These are phyloP conservation scores for Colletotrichum truncatum DNA, from an alignment of 2,329 filamentous ascomycete genomes.

Conservation along the genomic window DNA sequence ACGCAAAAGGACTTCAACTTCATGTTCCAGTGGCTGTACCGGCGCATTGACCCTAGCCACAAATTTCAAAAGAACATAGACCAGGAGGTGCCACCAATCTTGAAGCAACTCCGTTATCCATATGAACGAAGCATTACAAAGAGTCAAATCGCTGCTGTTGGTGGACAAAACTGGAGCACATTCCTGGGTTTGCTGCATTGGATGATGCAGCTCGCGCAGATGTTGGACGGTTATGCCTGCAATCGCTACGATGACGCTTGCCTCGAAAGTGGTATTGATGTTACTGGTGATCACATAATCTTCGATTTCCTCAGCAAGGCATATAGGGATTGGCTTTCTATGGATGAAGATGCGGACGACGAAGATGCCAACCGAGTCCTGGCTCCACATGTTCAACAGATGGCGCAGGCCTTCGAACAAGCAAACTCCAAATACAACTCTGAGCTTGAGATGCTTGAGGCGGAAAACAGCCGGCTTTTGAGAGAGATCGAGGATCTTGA, in stretches of 20 bases:
- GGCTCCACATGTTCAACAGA: conserved; percentile 83
- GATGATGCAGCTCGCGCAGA: conserved; percentile 98
- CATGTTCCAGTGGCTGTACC: conserved; percentile 98
- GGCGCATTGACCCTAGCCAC: conserved; percentile 93
- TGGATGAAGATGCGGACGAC: conserved; percentile 88
- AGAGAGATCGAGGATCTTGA: conserved; percentile 91
- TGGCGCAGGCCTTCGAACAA: conserved; percentile 87
- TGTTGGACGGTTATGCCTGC: conserved; percentile 84
- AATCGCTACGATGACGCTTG: conserved; percentile 92
- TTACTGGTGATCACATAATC: conserved; percentile 90
- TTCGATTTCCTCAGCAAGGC: conserved; percentile 91
- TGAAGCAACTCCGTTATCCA: conserved; percentile 94
- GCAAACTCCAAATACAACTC: conserved; percentile 86
- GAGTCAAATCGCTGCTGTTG: conserved; percentile 92
- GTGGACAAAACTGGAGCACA: conserved; percentile 95
- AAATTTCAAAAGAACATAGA: conserved; percentile 95
- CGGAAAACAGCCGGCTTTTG: conserved; percentile 80
- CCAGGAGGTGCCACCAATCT: conserved; percentile 88
- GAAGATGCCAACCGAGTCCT: conserved; percentile 84
- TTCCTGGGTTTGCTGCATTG: conserved; percentile 95
- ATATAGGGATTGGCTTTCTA: conserved; percentile 92
- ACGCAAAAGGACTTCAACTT: conserved; percentile 98
- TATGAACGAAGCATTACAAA: conserved; percentile 97
- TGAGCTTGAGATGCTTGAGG: conserved; percentile 86
- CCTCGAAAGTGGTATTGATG: conserved; percentile 85